These are phyloP conservation scores for Talaromyces liani DNA, from an alignment of 495 filamentous ascomycete genomes.

Conservation along the genomic window DNA sequence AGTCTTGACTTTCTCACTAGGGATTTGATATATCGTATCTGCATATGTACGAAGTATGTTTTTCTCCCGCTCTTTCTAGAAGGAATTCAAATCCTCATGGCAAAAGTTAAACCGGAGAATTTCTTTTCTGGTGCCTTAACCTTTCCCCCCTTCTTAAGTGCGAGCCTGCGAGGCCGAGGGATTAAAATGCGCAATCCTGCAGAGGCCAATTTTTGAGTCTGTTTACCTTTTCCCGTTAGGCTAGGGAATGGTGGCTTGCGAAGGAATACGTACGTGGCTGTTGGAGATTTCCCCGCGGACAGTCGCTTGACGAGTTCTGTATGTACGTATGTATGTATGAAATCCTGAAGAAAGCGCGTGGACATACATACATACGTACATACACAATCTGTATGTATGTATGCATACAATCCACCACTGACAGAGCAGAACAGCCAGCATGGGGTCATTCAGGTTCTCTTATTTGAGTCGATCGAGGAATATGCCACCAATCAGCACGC, in stretches of 20 bases:
- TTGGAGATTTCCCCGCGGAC: background rate
- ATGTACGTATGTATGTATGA: background rate
- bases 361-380: no score
- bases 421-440: background rate
- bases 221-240: background rate
- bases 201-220: background rate
- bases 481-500: background rate
- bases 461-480: background rate
- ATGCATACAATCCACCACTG: background rate
- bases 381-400: background rate
- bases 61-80: constrained; percentile 5
- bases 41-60: background rate
- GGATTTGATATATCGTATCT: background rate
- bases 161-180: no score
- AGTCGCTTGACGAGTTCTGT: background rate
- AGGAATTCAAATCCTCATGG: background rate
- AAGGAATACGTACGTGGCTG: background rate
- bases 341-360: no score
- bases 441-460: background rate
- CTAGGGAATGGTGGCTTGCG: background rate
- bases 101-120: background rate
- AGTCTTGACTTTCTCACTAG: background rate
- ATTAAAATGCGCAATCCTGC: background rate
- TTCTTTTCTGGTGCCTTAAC: background rate
- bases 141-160: background rate